phyloP scores from a whole-genome alignment of 805 yeast species.

The Candida chauliodis region DNA sequence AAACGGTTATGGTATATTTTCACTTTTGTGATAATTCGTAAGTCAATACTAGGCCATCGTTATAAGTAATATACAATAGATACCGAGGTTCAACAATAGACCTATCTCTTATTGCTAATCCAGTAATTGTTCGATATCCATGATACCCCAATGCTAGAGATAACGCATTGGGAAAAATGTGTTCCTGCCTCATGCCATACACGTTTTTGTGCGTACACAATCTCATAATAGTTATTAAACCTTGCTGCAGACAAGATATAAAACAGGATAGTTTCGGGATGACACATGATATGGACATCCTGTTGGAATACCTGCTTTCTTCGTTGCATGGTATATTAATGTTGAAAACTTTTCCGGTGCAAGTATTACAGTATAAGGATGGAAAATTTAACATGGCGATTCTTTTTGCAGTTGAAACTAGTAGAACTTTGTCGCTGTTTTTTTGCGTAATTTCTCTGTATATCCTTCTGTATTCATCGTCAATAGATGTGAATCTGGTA shows the following conservation, averaged over 20 bases:
- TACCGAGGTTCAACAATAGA: constrained; percentile 23
- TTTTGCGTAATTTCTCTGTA: constrained; percentile 18
- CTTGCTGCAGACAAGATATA: constrained; percentile 36
- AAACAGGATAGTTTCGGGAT: constrained; percentile 35
- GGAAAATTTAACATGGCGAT: constrained; percentile 45
- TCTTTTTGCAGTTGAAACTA: constrained; percentile 41
- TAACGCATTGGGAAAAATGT: constrained; percentile 35
- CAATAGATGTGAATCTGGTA: constrained; percentile 21
- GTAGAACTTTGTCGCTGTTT: constrained; percentile 5
- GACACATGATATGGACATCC: constrained; percentile 32
- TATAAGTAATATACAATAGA: constrained; percentile 29
- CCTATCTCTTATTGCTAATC: constrained; percentile 25
- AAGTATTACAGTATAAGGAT: constrained; percentile 45
- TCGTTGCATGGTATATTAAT: constrained; percentile 33
- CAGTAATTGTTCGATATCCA: constrained; percentile 31
- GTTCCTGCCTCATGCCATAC: constrained; percentile 42
- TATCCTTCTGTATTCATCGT: constrained; percentile 34
- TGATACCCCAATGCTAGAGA: constrained; percentile 23
- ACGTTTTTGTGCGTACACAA: constrained; percentile 35
- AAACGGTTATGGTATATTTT: background rate
- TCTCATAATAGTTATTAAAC: constrained; percentile 33
- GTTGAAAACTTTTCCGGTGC: constrained; percentile 41
- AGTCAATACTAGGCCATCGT: constrained; percentile 28
- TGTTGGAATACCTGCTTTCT: constrained; percentile 29
- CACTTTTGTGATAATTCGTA: constrained; percentile 15